phyloP scores from a whole-genome alignment of 805 yeast species.

The Saccharomycopsis babjevae region DNA sequence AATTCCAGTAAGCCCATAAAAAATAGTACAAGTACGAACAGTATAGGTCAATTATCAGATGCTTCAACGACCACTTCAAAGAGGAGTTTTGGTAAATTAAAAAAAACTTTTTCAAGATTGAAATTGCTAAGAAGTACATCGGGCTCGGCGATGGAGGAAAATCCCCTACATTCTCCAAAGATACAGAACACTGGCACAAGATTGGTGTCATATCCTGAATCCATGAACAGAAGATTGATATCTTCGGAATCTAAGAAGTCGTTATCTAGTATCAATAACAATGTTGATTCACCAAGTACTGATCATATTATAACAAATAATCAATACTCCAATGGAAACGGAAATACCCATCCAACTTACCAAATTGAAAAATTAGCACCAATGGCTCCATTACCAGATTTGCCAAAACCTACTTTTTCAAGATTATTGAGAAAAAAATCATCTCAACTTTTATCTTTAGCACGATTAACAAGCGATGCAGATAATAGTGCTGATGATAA shows the following conservation, averaged over 20 bases:
- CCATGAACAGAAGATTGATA: background rate
- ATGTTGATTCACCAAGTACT: background rate
- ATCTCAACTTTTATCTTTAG: constrained; percentile 11
- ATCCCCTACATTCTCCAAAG: constrained; percentile 8
- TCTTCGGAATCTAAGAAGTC: constrained; percentile 8
- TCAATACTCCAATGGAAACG: background rate
- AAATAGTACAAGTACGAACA: constrained; percentile 13
- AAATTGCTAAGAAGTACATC: constrained; percentile 12
- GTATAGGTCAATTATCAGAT: constrained; percentile 13
- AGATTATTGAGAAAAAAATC: constrained; percentile 16
- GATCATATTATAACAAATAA: background rate
- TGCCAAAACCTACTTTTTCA: constrained; percentile 17
- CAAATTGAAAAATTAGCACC: background rate
- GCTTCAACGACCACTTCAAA: constrained; percentile 9
- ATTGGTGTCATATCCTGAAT: background rate
- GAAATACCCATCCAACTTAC: background rate
- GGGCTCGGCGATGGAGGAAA: constrained; percentile 5
- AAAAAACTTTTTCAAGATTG: constrained; percentile 15
- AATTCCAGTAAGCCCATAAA: constrained; percentile 4
- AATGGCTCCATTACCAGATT: background rate
- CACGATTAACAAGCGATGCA: constrained; percentile 7
- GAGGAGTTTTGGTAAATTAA: constrained; percentile 14
- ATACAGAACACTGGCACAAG: background rate
- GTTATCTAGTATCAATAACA: constrained; percentile 7
- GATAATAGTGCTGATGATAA: constrained; percentile 13